Conservation (phyloP, 495 filamentous ascomycete genomes). For the Aspergillus indologenus region DNA sequence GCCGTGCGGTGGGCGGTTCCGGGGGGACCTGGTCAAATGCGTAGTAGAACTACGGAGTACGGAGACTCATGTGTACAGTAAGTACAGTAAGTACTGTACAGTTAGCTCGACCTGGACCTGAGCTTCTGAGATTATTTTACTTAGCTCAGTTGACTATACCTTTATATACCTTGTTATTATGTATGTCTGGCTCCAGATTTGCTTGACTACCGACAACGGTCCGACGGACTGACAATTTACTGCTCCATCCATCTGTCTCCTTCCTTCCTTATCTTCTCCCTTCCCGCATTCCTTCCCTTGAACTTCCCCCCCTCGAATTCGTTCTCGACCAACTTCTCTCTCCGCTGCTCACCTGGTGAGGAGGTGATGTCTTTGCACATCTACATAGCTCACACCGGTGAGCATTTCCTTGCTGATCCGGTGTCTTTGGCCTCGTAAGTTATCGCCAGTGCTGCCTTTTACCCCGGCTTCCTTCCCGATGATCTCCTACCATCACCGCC, state of each 20-base stretch:
- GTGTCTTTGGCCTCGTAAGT: slow-evolving; percentile 67
- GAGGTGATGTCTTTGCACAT: slow-evolving; percentile 72
- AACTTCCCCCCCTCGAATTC: neutral
- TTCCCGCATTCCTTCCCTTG: slow-evolving; percentile 28
- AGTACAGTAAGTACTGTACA: too few relatives aligned
- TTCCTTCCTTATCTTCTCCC: slow-evolving; percentile 20
- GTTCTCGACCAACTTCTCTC: slow-evolving; percentile 16
- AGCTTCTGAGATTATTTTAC: too few relatives aligned
- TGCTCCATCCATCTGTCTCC: neutral
- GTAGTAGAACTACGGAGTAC: slow-evolving; percentile 4
- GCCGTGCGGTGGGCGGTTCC: slow-evolving; percentile 11
- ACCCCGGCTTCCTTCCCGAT: neutral
- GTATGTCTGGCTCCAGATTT: slow-evolving; percentile 5
- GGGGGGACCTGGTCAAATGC: slow-evolving; percentile 16
- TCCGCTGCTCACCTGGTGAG: slow-evolving; percentile 34
- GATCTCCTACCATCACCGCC: slow-evolving; percentile 8
- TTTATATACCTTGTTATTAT: slow-evolving; percentile 14
- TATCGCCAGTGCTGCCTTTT: neutral
- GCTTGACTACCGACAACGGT: neutral
- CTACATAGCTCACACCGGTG: slow-evolving; percentile 84
- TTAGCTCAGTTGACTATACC: too few relatives aligned
- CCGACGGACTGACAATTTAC: neutral
- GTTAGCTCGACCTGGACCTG: slow-evolving; percentile 21
- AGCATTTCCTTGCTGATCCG: slow-evolving; percentile 71
- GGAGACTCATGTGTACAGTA: too few relatives aligned